These are phyloP conservation scores for Taxillus chinensis DNA, from an alignment of 164 flowering plant species.

Conservation along the genomic window DNA sequence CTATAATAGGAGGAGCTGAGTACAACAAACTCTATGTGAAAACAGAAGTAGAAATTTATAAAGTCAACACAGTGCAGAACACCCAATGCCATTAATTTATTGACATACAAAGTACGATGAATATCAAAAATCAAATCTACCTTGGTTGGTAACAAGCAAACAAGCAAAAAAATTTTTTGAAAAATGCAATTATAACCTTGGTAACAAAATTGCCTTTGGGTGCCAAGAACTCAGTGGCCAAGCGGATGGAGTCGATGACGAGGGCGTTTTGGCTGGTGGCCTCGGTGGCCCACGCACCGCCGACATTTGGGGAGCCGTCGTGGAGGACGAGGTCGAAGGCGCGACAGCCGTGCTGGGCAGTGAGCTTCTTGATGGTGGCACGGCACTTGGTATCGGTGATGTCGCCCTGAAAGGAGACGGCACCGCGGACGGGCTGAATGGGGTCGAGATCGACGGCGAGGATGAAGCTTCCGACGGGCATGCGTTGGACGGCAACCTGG, in stretches of 20 bases:
- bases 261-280: conserved; percentile 73
- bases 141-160: too few species aligned
- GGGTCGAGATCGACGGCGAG: conserved; percentile 75
- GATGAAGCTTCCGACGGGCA: conserved; percentile 71
- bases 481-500: conserved; percentile 74
- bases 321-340: conserved; percentile 76
- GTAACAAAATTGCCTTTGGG: conserved; percentile 82
- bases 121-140: too few species aligned
- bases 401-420: conserved; percentile 61
- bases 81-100: too few species aligned
- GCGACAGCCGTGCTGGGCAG: conserved; percentile 47
- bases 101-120: too few species aligned
- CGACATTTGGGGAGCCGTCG: conserved; percentile 91
- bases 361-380: conserved; percentile 39
- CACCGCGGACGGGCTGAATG: conserved; percentile 72
- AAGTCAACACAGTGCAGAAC: too few species aligned
- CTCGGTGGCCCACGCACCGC: conserved; percentile 94
- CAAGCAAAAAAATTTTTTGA: too few species aligned
- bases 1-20: too few species aligned
- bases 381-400: conserved; percentile 64
- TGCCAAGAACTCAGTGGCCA: conserved; percentile 68
- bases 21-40: too few species aligned
- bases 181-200: conserved; percentile 30
- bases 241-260: conserved; percentile 70
- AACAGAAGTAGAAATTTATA: too few species aligned